Conservation (phyloP, 768 basidiomycete species). For the Hysterangium stoloniferum region DNA sequence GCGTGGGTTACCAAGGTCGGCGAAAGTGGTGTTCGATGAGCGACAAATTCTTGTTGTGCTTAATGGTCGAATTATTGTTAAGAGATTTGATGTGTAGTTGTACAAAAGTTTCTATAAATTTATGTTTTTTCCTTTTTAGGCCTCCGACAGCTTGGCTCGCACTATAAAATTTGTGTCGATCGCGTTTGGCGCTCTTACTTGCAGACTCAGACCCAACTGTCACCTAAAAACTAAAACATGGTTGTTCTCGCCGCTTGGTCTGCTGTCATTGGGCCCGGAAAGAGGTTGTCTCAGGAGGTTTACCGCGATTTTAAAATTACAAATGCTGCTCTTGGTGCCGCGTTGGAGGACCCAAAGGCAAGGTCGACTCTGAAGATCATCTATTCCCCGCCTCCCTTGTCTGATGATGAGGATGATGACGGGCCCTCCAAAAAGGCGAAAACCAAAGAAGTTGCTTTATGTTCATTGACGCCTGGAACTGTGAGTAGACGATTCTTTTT, state of each 20-base stretch:
- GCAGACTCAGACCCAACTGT: not conserved
- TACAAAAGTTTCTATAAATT: not conserved
- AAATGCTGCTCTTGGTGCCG: conserved; percentile 74
- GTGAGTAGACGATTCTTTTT: conserved; percentile 30
- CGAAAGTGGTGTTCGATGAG: conserved; percentile 9
- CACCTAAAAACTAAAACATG: conserved; percentile 30
- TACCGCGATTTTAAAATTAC: conserved; percentile 70
- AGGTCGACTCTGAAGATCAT: conserved; percentile 63
- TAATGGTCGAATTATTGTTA: conserved; percentile 6
- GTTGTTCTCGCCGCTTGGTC: conserved; percentile 61
- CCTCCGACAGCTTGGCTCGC: not conserved
- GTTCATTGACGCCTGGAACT: conserved; percentile 76
- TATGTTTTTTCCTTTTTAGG: not conserved
- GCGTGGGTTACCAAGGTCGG: not conserved
- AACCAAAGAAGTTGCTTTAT: conserved; percentile 50
- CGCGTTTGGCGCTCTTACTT: not conserved
- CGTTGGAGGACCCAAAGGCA: conserved; percentile 50
- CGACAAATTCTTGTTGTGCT: conserved; percentile 7
- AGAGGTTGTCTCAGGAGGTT: conserved; percentile 49
- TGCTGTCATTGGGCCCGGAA: conserved; percentile 46
- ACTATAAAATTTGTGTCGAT: conserved; percentile 11
- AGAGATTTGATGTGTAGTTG: conserved; percentile 9
- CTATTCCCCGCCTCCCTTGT: conserved; percentile 33
- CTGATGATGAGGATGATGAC: conserved; percentile 39
- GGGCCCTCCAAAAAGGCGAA: conserved; percentile 10